Base-by-base conservation (phyloP, 225 moss, liverwort and hornwort species). In the Asterella californica region DNA sequence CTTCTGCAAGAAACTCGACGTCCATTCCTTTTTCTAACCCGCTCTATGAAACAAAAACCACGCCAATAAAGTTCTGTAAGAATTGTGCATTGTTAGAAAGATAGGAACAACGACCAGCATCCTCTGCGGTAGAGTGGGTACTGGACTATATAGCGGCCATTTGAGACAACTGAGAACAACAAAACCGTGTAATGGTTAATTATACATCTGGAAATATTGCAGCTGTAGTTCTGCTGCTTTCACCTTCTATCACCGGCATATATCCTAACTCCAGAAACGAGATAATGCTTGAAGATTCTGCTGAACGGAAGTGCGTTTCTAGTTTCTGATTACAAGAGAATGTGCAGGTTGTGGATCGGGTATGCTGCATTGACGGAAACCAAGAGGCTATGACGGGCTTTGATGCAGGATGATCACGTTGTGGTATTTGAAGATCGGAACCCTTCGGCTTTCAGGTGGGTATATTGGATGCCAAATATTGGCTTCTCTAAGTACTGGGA, bases 401-500 rank as follows among this genome's bases (percentile, higher is more conserved):
- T 80, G 83, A 52, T 89, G 81, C 89, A 96, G 92, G 96, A 96
- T 90, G 83, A 92, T 79, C 88, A 91, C 68, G 87, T 96, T 49
- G 86, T 91, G 32, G 91, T 91, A 46, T 94, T 96, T 75, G 77
- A 90, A 81, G 94, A 96, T 85, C 90, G 90, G 78, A 93, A 87
- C 77, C 96, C 94, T 38, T 83, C 91, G 73, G 87, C 94, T 53
- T 91, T 87, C 79, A 93, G 91, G 96, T 96, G 32, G 17, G 75
- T 75, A 75, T 32, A 10, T 75, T 19, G 22, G 2, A 75, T 17
- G 50, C 27, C 29, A 75, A 36, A 25, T 6, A 22, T 25, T 53
- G 30, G 30, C 29, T 47, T 74, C 54, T 33, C 5, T 49, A 19
- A n/a, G 24, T 67, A 49, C 15, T 67, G 36, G 67, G 15, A 36